Base-by-base conservation (phyloP, 202 grass and related monocot genomes). In the Digitaria exilis region DNA sequence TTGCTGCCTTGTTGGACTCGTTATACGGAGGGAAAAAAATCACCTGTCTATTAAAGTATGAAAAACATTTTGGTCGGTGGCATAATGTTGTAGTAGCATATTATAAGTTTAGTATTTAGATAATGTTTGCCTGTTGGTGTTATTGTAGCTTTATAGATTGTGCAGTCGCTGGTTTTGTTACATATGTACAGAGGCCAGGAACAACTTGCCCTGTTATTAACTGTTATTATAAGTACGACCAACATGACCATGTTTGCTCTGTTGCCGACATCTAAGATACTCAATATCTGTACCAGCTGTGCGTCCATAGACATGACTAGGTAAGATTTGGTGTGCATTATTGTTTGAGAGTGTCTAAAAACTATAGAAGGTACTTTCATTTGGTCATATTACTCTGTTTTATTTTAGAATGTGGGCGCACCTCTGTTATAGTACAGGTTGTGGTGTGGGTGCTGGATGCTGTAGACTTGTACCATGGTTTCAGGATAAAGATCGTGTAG, bases 241-340 rank as follows among this genome's bases (percentile, higher is more conserved):
- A 75, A 69, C 60, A 75, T 73, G 17, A 21, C 78, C 82, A 63
- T 85, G 71, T 65, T 65, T 88, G 48, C 62, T 39, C 51, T 82
- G 37, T 77, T 65, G 35, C 77, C 48, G 22, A 72, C 72, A 82
- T 15, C 49, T 56, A 79, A 85, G 46, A 89, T 82, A 41, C 54
- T 31, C 34, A 31, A 15, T 80, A 62, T 71, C 71, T 49, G 71
- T 39, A 61, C 79, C 62, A 81, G 71, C 17, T 72, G 64, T 32
- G 16, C 37, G 63, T 71, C 54, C 55, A 45, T 62, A 77, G 28
- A 58, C 45, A 71, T 30, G 75, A 26, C 25, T 18, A 80, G 42
- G 7, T 76, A n/a, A 26, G 13, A 39, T 35, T 56, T 71, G 34
- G 70, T 28, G 32, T 26, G 1, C 50, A n/a, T 48, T 52, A n/a